Conservation (phyloP, 2,329 filamentous ascomycete genomes). For the Diaporthe vexans region DNA sequence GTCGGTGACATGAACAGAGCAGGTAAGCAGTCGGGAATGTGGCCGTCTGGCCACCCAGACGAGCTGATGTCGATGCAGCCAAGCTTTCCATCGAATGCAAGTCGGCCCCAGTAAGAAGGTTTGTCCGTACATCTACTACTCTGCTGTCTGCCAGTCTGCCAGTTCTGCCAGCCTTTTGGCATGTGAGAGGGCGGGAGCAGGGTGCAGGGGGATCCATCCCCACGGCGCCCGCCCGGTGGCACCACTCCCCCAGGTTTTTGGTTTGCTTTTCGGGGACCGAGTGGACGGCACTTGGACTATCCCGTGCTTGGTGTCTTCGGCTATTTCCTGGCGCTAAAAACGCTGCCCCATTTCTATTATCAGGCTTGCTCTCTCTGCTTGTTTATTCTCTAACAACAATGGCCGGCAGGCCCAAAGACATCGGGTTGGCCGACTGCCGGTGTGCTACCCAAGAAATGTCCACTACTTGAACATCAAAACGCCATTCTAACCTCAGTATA, state of each 20-base stretch:
- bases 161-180: neutral
- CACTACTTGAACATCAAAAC: slow-evolving; percentile 15
- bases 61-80: slow-evolving; percentile 22
- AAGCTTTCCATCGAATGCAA: slow-evolving; percentile 17
- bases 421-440: slow-evolving; percentile 14
- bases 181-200: slow-evolving; percentile 21
- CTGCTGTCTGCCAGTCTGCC: neutral
- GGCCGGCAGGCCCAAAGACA: neutral
- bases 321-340: slow-evolving; percentile 16
- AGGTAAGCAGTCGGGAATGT: slow-evolving; percentile 10
- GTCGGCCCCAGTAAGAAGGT: slow-evolving; percentile 21
- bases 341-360: slow-evolving; percentile 6
- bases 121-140: slow-evolving; percentile 9
- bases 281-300: slow-evolving; percentile 15
- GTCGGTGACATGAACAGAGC: neutral
- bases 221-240: slow-evolving; percentile 10
- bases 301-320: slow-evolving; percentile 17
- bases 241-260: neutral
- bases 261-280: slow-evolving; percentile 19
- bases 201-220: slow-evolving; percentile 2
- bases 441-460: neutral
- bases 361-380: neutral
- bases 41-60: neutral
- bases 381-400: neutral
- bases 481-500: neutral